These are phyloP conservation scores for Phenoliferia sp. DNA, from an alignment of 1,284 basidiomycete species.

Conservation along the genomic window DNA sequence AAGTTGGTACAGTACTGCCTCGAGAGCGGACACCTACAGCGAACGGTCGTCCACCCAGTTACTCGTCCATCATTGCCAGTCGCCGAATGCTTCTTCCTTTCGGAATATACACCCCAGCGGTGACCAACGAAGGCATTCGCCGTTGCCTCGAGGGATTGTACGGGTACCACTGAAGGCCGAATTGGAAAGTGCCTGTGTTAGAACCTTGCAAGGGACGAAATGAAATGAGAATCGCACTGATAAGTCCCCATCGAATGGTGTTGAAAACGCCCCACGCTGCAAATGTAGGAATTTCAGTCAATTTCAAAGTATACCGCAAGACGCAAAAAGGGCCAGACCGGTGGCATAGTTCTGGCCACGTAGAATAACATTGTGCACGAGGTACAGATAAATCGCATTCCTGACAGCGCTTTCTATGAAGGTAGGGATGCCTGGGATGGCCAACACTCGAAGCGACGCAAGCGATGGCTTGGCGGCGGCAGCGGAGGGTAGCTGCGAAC, in stretches of 20 bases:
- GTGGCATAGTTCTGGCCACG: conserved; percentile 31
- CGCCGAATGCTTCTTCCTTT: neutral
- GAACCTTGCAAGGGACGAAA: neutral
- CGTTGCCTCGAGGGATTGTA: conserved; percentile 29
- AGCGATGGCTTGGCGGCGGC: neutral
- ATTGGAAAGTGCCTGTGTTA: neutral
- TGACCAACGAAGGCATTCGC: conserved; percentile 32
- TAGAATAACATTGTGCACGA: conserved; percentile 28
- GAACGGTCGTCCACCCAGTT: neutral
- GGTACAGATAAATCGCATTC: conserved; percentile 32
- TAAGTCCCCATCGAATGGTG: conserved; percentile 34
- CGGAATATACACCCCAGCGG: conserved; percentile 14
- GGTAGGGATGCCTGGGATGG: conserved; percentile 18
- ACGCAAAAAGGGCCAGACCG: neutral
- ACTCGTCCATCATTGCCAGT: neutral
- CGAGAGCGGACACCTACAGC: neutral
- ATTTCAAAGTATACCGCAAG: no score
- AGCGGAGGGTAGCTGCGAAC: neutral
- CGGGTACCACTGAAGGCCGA: conserved; percentile 23
- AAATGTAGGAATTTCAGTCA: neutral
- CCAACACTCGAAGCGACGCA: conserved; percentile 16
- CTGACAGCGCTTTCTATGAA: conserved; percentile 28
- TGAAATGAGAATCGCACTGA: conserved; percentile 1
- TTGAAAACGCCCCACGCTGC: conserved; percentile 34
- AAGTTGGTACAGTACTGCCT: neutral